phyloP scores from a whole-genome alignment of 371 early-diverging fungal species.

The Mortierella sp. region DNA sequence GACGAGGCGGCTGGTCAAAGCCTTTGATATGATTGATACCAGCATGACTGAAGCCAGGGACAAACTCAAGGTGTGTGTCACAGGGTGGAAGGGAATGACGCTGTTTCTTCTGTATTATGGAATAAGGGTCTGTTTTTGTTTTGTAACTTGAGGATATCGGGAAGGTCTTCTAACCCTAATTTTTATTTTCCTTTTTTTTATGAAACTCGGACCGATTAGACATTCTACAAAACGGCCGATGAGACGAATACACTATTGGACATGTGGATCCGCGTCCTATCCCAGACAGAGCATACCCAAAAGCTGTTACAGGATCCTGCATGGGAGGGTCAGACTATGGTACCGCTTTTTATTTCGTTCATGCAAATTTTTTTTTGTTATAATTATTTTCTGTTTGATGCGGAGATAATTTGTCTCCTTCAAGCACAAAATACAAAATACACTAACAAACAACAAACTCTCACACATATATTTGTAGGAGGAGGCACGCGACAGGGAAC shows the following conservation, averaged over 20 bases:
- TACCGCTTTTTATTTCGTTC: constrained; percentile 2
- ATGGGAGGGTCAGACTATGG: constrained; percentile 47
- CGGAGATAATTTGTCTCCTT: no score
- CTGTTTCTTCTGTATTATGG: neutral
- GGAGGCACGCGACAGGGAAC: constrained; percentile 34
- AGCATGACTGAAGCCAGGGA: constrained; percentile 49
- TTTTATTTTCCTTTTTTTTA: no score
- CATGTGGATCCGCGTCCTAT: constrained; percentile 51
- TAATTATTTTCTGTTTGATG: neutral
- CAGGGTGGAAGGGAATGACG: no score
- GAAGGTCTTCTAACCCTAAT: no score
- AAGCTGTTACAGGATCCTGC: constrained; percentile 39
- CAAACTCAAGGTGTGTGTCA: constrained; percentile 53
- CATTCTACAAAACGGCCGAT: constrained; percentile 51
- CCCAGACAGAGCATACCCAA: constrained; percentile 47
- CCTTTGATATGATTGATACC: constrained; percentile 37
- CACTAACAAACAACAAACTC: no score
- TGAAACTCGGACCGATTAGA: no score
- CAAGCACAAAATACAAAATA: neutral
- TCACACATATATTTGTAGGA: constrained; percentile 11
- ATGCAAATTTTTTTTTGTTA: neutral
- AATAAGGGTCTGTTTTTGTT: neutral
- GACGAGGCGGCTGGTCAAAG: constrained; percentile 24
- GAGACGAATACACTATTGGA: constrained; percentile 55
- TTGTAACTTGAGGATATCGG: no score